phyloP scores from a whole-genome alignment of 2,329 filamentous ascomycete species.

The Trichoderma harzianum region DNA sequence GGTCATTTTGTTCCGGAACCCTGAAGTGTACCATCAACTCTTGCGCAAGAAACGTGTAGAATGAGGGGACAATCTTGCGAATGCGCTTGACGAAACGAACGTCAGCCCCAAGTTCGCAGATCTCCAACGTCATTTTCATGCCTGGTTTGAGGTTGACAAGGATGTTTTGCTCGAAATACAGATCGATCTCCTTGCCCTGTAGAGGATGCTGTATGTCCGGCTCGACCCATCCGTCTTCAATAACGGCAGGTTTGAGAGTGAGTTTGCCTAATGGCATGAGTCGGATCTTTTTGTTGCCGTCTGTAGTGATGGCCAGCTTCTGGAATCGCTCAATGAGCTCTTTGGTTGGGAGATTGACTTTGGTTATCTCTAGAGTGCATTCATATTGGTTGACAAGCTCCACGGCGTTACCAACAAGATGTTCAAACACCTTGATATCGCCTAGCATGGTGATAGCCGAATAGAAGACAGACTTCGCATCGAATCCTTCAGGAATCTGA shows the following conservation, averaged over 20 bases:
- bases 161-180: slow-evolving; percentile 65
- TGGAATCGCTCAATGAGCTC: slow-evolving; percentile 44
- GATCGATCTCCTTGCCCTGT: slow-evolving; percentile 32
- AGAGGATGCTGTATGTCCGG: slow-evolving; percentile 22
- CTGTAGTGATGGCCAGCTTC: slow-evolving; percentile 31
- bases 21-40: slow-evolving; percentile 67
- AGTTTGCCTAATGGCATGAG: slow-evolving; percentile 45
- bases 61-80: slow-evolving; percentile 54
- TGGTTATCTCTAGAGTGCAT: slow-evolving; percentile 58
- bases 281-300: slow-evolving; percentile 11
- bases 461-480: slow-evolving; percentile 42
- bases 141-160: slow-evolving; percentile 56
- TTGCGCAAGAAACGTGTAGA: slow-evolving; percentile 64
- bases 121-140: slow-evolving; percentile 56
- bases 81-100: slow-evolving; percentile 63
- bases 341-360: slow-evolving; percentile 45
- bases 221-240: slow-evolving; percentile 48
- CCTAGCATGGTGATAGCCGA: slow-evolving; percentile 42
- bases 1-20: slow-evolving; percentile 45
- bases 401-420: slow-evolving; percentile 22
- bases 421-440: slow-evolving; percentile 31
- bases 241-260: slow-evolving; percentile 40
- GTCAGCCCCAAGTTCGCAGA: slow-evolving; percentile 62
- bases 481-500: slow-evolving; percentile 37
- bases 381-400: slow-evolving; percentile 42